Conservation (phyloP, 2,329 filamentous ascomycete species). For the Fusarium coicis region DNA sequence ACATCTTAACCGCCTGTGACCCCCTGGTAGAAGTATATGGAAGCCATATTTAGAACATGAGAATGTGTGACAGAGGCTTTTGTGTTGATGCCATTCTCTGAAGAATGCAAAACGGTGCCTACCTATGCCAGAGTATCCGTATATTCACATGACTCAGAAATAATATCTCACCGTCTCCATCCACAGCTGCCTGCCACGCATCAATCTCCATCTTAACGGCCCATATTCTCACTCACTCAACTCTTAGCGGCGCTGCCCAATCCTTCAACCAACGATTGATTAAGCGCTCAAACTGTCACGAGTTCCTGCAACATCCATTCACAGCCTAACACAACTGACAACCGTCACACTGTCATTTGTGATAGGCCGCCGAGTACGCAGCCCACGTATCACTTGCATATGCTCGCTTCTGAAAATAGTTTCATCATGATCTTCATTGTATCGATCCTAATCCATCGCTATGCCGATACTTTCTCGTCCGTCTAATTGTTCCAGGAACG, state of each 20-base stretch:
- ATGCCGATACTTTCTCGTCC: constrained; percentile 26
- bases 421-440: constrained; percentile 29
- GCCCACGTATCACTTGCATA: constrained; percentile 32
- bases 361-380: constrained; percentile 18
- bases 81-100: neutral
- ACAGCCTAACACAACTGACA: constrained; percentile 30
- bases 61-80: neutral
- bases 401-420: constrained; percentile 27
- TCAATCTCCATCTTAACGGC: constrained; percentile 14
- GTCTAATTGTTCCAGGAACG: constrained; percentile 30
- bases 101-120: neutral
- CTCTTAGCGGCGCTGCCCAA: constrained; percentile 37
- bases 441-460: constrained; percentile 35
- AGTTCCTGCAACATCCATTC: constrained; percentile 24
- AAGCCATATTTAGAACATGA: constrained; percentile 10
- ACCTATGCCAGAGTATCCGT: constrained; percentile 2
- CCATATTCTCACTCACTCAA: constrained; percentile 21
- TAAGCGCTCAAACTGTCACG: constrained; percentile 33
- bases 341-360: constrained; percentile 3
- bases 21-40: constrained; percentile 3
- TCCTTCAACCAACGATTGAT: constrained; percentile 12
- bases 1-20: constrained; percentile 30
- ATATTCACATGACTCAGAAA: constrained; percentile 14
- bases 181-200: constrained; percentile 31
- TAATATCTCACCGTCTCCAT: neutral